A percentile compares a stretch with the other conserved stretches of the same genome.
Conservation (phyloP, 257 asterid genomes). For the Primulina huaijiensis region DNA sequence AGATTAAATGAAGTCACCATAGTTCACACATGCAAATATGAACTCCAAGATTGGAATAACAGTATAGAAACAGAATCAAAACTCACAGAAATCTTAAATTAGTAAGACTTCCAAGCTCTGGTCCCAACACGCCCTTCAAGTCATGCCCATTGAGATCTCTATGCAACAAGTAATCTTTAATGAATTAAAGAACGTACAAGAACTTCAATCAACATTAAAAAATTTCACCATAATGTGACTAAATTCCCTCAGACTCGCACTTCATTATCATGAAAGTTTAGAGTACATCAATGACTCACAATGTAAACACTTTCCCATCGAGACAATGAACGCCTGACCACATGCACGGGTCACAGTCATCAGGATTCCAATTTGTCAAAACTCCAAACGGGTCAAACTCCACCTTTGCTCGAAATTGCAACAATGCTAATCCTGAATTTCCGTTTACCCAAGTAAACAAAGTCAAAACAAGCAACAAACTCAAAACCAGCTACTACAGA, state of each 20-base stretch:
- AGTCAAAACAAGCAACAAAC: constrained; percentile 7
- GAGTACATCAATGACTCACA: constrained; percentile 52
- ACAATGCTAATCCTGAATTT: constrained; percentile 62
- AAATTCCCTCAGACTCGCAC: background rate
- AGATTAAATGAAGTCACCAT: background rate
- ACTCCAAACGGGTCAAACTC: constrained; percentile 60
- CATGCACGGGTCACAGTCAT: constrained; percentile 60
- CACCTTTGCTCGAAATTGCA: constrained; percentile 58
- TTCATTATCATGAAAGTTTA: background rate
- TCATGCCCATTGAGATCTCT: constrained; percentile 70
- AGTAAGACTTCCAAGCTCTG: constrained; percentile 72
- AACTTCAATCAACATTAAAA: background rate
- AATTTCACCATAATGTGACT: constrained; percentile 29
- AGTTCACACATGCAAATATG: background rate
- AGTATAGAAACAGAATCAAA: constrained; percentile 19
- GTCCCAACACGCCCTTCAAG: constrained; percentile 64
- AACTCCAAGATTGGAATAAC: background rate
- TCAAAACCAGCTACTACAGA: background rate
- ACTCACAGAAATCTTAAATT: constrained; percentile 67
- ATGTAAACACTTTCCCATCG: constrained; percentile 56
- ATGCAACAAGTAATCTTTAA: constrained; percentile 17
- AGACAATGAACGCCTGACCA: constrained; percentile 87
- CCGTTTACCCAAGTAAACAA: constrained; percentile 21
- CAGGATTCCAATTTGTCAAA: constrained; percentile 61
- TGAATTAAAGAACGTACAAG: constrained; percentile 13